These are phyloP conservation scores for Gossypium bickii DNA, from an alignment of 345 rosid genomes.

Conservation along the genomic window DNA sequence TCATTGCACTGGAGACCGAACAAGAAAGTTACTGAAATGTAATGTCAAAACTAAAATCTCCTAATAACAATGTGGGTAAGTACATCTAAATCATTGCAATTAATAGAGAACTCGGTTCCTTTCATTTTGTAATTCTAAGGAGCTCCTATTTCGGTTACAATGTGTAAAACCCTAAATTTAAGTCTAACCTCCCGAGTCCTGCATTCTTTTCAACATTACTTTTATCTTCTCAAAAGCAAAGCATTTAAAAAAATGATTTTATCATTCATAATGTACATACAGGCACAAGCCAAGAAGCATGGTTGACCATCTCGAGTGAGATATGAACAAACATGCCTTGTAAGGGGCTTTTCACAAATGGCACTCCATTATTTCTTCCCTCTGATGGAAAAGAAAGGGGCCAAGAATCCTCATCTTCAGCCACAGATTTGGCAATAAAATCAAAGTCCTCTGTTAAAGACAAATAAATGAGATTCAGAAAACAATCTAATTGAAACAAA, in stretches of 20 bases:
- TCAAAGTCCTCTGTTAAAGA: slow-evolving; percentile 36
- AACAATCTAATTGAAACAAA: slow-evolving; percentile 10
- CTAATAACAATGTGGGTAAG: too few species aligned
- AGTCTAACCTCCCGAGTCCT: slow-evolving; percentile 20
- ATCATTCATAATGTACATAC: slow-evolving; percentile 34
- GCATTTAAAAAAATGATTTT: slow-evolving; percentile 2
- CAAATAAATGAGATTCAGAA: slow-evolving; percentile 21
- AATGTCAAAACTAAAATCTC: too few species aligned
- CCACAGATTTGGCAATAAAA: slow-evolving; percentile 27
- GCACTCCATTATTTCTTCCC: slow-evolving; percentile 21
- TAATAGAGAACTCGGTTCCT: too few species aligned
- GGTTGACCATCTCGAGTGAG: slow-evolving; percentile 6
- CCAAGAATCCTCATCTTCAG: slow-evolving; percentile 28
- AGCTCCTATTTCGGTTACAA: slow-evolving; percentile 30
- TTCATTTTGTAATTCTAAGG: slow-evolving; percentile 19
- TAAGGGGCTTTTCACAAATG: slow-evolving; percentile 10
- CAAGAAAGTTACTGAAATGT: too few species aligned
- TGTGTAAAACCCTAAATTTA: slow-evolving; percentile 25
- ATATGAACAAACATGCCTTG: slow-evolving; percentile 6
- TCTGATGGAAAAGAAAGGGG: slow-evolving; percentile 16
- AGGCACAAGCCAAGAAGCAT: slow-evolving; percentile 19
- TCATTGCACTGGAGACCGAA: too few species aligned
- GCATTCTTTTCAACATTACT: slow-evolving; percentile 13
- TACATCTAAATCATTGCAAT: too few species aligned
- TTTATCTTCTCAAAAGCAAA: slow-evolving; percentile 18